Evolutionary conservation across 805 yeast species (phyloP), one percentile per base, ranked within the genome.

Genomic region (Candida nanaspora): DNA sequence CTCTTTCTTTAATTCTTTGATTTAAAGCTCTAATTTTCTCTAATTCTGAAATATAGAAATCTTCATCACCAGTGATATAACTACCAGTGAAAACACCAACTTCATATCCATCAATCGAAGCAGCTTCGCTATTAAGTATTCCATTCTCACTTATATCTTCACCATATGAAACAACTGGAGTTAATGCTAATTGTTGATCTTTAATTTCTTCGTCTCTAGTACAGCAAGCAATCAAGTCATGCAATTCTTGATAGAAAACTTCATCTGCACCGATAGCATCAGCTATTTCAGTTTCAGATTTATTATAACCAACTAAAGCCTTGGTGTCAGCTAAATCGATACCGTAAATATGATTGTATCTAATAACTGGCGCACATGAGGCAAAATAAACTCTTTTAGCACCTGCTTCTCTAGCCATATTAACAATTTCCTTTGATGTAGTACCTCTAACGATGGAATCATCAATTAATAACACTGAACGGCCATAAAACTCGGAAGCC

Each of bases 331-430:
- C 98, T 46, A 93, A 74, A 67, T 93, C 98, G 50, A 93, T 93
- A 61, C 98, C 98, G 62, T 93, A 93, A 44, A 93, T 87, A 60
- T 93, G 98, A 66, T 93, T 93, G 65, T 70, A 79, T 63, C 98
- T 78, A 54, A 93, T 93, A n/a, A 97, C 94, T 23, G 98, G 98
- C 14, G 98, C 95, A 57, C 97, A 93, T 21, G 95, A 86, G 0
- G 98, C 98, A 62, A 93, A 83, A 60, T 78, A 91, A n/a, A 93
- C 98, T 52, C 80, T 82, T 46, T 76, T 80, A 35, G 98, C 98
- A 43, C 98, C 98, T 5, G 98, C 96, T 62, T 93, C 98, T 52
- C 84, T 76, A n/a, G 98, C 98, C 98, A 93, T 93, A 50, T 80
- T 83, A 27, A 93, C 95, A 49, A 93, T 93, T 67, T 93, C 98